Evolutionary conservation across 352 stramenopile genomes (phyloP).

Genomic region (Phytopythium oedochilum): DNA sequence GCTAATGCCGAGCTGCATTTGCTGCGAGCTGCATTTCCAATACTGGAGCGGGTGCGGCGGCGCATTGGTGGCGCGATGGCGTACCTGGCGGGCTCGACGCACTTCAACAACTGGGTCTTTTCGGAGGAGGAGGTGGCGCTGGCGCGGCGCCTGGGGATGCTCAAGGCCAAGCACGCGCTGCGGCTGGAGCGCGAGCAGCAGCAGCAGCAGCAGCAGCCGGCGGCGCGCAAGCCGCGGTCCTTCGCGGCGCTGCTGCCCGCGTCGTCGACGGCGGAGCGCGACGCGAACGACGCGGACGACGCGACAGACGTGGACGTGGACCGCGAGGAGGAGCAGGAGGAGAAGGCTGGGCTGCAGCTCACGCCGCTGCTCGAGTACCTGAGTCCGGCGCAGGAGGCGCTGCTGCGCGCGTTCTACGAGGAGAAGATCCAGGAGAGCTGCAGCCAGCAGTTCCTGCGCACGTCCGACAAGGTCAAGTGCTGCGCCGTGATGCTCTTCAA

Average conservation of each 20-base stretch:
- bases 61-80: constrained; percentile 32
- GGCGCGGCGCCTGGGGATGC: constrained; percentile 50
- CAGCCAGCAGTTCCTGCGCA: constrained; percentile 74
- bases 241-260: constrained; percentile 71
- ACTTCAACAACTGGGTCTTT: constrained; percentile 91
- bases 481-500: constrained; percentile 85
- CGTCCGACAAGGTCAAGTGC: constrained; percentile 86
- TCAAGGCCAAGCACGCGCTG: constrained; percentile 59
- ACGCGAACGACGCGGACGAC: constrained; percentile 79
- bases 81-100: constrained; percentile 80
- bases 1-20: no score
- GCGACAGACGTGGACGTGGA: constrained; percentile 44
- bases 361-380: constrained; percentile 58
- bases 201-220: constrained; percentile 19
- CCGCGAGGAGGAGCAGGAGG: constrained; percentile 37
- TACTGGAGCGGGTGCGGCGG: no score
- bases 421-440: constrained; percentile 82
- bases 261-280: constrained; percentile 51
- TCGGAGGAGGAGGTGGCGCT: constrained; percentile 47
- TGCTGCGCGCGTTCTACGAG: constrained; percentile 74
- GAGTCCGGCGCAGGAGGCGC: constrained; percentile 48
- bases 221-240: constrained; percentile 60
- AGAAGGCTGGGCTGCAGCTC: constrained; percentile 44
- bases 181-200: constrained; percentile 54
- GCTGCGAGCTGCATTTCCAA: no score